Conservation (phyloP, 2,329 filamentous ascomycete species). For the Monosporascus sp. region DNA sequence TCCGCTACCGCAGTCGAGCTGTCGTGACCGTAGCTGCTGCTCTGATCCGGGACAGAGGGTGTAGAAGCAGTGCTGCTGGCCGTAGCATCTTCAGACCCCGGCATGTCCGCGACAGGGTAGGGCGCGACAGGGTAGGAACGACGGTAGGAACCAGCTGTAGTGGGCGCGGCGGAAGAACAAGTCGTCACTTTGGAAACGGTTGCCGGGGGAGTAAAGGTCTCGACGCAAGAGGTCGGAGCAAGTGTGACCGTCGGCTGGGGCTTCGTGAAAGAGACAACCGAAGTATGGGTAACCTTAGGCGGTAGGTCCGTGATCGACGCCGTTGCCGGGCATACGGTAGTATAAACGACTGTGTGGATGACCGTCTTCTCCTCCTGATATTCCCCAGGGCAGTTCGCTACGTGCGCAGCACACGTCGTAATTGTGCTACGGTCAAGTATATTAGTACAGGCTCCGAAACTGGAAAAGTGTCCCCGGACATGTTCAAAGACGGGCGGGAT, state of each 20-base stretch:
- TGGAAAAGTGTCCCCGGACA: no score
- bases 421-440: constrained; percentile 13
- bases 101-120: no score
- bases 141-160: not conserved
- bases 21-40: no score
- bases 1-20: no score
- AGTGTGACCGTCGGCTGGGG: constrained; percentile 18
- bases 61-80: no score
- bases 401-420: constrained; percentile 31
- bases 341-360: constrained; percentile 25
- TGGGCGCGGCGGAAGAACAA: no score
- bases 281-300: constrained; percentile 10
- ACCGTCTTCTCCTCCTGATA: constrained; percentile 29
- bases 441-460: no score
- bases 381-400: constrained; percentile 34
- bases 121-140: no score
- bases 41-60: no score
- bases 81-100: no score
- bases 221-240: constrained; percentile 18
- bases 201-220: constrained; percentile 22
- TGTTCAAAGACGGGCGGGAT: no score
- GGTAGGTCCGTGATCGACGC: constrained; percentile 14
- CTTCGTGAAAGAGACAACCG: constrained; percentile 14
- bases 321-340: constrained; percentile 24
- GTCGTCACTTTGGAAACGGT: not conserved